Evolutionary conservation across 2,329 filamentous ascomycete genomes (phyloP).

Genomic region (Nemania sp.): DNA sequence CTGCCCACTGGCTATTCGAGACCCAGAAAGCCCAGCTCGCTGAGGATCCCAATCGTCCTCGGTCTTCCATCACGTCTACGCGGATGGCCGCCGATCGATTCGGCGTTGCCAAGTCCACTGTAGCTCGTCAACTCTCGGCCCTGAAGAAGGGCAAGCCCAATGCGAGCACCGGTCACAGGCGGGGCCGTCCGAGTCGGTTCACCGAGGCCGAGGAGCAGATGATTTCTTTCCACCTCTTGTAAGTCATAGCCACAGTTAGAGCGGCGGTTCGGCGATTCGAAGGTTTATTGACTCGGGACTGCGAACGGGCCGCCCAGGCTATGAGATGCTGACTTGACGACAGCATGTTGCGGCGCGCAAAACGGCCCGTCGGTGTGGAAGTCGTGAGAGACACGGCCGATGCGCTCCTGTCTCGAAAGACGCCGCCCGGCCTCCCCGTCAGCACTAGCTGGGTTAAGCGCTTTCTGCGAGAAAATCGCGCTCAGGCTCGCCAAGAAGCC

Average conservation of each 20-base stretch:
- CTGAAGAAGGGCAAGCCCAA: slow-evolving; percentile 18
- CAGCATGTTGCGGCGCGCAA: slow-evolving; percentile 20
- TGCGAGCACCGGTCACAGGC: background rate
- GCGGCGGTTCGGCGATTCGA: background rate
- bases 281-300: too few species aligned
- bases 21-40: slow-evolving; percentile 15
- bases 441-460: slow-evolving; percentile 16
- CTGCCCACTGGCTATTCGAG: slow-evolving; percentile 21
- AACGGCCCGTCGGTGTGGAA: slow-evolving; percentile 2
- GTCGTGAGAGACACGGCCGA: slow-evolving; percentile 18
- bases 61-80: slow-evolving; percentile 17
- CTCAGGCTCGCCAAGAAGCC: slow-evolving; percentile 9
- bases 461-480: slow-evolving; percentile 15
- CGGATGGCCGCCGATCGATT: slow-evolving; percentile 14
- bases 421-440: slow-evolving; percentile 1
- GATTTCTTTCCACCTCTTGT: slow-evolving; percentile 23
- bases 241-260: slow-evolving; percentile 8
- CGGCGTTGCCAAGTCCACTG: slow-evolving; percentile 16
- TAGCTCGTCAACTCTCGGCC: slow-evolving; percentile 14
- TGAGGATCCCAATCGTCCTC: slow-evolving; percentile 21
- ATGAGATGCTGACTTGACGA: background rate
- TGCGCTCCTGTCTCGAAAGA: slow-evolving; percentile 17
- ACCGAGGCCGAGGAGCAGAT: slow-evolving; percentile 21
- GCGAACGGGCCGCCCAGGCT: too few species aligned
- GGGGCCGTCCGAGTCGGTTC: slow-evolving; percentile 16